Conservation (phyloP, 2,329 filamentous ascomycete species). For the Colletotrichum horii region DNA sequence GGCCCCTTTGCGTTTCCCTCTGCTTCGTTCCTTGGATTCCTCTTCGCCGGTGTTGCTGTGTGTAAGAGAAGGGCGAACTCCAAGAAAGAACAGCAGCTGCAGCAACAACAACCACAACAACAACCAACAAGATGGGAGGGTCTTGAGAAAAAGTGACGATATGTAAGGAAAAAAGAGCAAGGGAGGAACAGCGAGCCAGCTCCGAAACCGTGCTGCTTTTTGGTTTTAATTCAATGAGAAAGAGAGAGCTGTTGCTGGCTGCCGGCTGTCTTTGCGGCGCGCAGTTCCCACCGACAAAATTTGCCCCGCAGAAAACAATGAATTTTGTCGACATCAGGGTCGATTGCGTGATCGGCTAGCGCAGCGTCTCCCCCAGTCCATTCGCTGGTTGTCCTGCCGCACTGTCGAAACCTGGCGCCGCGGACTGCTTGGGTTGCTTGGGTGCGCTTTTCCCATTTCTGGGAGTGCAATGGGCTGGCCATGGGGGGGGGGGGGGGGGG, state of each 20-base stretch:
- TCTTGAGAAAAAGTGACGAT: not conserved
- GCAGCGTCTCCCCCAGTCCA: slow-evolving; percentile 23
- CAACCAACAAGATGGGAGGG: not conserved
- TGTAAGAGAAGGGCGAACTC: not conserved
- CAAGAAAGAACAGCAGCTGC: not conserved
- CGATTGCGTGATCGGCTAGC: slow-evolving; percentile 41
- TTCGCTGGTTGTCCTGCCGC: slow-evolving; percentile 12
- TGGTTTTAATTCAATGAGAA: slow-evolving; percentile 8
- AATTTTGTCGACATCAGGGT: slow-evolving; percentile 25
- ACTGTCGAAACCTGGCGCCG: slow-evolving; percentile 9
- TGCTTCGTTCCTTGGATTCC: not conserved
- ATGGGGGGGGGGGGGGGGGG: too few relatives aligned
- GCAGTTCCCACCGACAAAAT: slow-evolving; percentile 13
- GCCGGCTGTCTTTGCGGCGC: not conserved
- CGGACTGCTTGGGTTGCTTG: not conserved
- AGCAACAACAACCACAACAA: not conserved
- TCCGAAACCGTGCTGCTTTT: slow-evolving; percentile 2
- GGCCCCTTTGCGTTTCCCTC: not conserved
- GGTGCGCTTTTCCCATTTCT: not conserved
- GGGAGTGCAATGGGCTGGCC: not conserved
- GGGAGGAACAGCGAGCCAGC: not conserved
- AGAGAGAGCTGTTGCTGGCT: not conserved
- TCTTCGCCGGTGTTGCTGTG: not conserved
- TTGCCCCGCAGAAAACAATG: slow-evolving; percentile 22
- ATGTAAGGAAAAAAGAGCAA: not conserved